Evolutionary conservation across 2,329 filamentous ascomycete genomes (phyloP).

Genomic region (Beauveria sp.): DNA sequence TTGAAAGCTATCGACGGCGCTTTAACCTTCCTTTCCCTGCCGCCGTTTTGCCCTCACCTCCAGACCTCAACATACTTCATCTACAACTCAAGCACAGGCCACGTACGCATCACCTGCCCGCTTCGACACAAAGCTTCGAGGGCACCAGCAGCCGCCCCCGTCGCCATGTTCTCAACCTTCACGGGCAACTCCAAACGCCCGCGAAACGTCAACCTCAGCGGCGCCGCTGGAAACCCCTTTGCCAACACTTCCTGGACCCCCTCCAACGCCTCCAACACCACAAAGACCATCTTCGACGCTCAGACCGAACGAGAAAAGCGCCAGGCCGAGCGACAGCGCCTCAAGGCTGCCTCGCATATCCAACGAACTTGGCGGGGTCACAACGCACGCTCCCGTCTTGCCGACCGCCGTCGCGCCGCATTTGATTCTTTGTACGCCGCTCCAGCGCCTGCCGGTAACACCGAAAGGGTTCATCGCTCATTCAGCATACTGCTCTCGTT

Average conservation of each 20-base stretch:
- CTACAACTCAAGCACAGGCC: neutral
- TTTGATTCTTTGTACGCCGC: slow-evolving; percentile 55
- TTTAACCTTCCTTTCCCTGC: neutral
- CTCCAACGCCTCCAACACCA: slow-evolving; percentile 53
- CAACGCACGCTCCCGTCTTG: slow-evolving; percentile 49
- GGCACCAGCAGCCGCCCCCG: neutral
- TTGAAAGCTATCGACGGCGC: neutral
- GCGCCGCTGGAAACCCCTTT: slow-evolving; percentile 74
- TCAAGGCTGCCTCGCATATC: slow-evolving; percentile 65
- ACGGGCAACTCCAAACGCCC: slow-evolving; percentile 78
- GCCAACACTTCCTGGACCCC: slow-evolving; percentile 52
- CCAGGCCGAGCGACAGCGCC: slow-evolving; percentile 69
- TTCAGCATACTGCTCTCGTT: slow-evolving; percentile 42
- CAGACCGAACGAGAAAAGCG: slow-evolving; percentile 77
- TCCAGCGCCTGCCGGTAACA: slow-evolving; percentile 21
- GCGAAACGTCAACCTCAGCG: slow-evolving; percentile 90
- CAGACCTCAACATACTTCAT: neutral
- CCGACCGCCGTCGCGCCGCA: slow-evolving; percentile 45
- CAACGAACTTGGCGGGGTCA: slow-evolving; percentile 82
- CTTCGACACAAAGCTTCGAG: neutral
- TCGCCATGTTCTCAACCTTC: slow-evolving; percentile 81
- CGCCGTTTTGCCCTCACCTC: neutral
- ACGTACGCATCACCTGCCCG: neutral
- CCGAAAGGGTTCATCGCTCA: slow-evolving; percentile 31
- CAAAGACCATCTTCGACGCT: slow-evolving; percentile 73